A percentile compares a stretch with the other conserved stretches of the same genome.
These are phyloP conservation scores for Chlamydomonas incerta DNA, from an alignment of 139 green algal genomes.

Conservation along the genomic window DNA sequence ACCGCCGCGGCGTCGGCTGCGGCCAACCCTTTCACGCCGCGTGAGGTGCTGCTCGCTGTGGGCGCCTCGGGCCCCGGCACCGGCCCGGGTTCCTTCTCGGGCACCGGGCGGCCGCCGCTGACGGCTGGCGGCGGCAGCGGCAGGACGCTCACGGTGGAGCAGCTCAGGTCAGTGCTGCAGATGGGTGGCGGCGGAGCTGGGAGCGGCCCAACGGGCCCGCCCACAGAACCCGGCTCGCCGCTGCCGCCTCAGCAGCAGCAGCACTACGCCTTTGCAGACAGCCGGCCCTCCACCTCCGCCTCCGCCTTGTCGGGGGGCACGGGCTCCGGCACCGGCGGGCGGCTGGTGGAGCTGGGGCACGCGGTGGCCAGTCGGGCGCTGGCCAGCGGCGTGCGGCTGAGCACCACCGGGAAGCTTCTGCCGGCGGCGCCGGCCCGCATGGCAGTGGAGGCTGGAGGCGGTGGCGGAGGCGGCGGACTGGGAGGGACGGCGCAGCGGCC, in stretches of 20 bases:
- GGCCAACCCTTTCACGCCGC: slow-evolving; percentile 13
- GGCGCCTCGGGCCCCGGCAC: not conserved
- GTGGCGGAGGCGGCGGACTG: not conserved
- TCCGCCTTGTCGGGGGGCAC: too few relatives aligned
- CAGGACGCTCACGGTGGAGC: slow-evolving; percentile 3
- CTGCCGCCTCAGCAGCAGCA: too few relatives aligned
- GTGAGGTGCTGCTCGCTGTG: slow-evolving; percentile 2
- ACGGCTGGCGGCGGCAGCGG: not conserved
- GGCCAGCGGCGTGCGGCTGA: slow-evolving; percentile 14
- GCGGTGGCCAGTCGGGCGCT: slow-evolving; percentile 11
- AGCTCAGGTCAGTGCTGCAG: not conserved
- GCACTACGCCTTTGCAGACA: too few relatives aligned
- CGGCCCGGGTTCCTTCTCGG: too few relatives aligned
- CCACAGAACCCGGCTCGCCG: not conserved
- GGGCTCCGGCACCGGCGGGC: not conserved
- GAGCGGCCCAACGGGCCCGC: not conserved
- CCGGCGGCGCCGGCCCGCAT: slow-evolving; percentile 10
- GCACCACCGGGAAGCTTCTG: slow-evolving; percentile 33
- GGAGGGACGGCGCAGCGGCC: too few relatives aligned
- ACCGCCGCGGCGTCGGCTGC: not conserved
- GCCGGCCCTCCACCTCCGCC: too few relatives aligned
- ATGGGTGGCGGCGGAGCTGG: not conserved
- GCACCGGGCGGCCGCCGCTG: not conserved
- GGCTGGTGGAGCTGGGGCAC: slow-evolving; percentile 13
- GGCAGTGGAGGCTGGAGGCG: slow-evolving; percentile 6